A percentile compares a stretch with the other conserved stretches of the same genome.
Conservation (phyloP, 2,329 filamentous ascomycete species). For the Ascocoryne sarcoides region DNA sequence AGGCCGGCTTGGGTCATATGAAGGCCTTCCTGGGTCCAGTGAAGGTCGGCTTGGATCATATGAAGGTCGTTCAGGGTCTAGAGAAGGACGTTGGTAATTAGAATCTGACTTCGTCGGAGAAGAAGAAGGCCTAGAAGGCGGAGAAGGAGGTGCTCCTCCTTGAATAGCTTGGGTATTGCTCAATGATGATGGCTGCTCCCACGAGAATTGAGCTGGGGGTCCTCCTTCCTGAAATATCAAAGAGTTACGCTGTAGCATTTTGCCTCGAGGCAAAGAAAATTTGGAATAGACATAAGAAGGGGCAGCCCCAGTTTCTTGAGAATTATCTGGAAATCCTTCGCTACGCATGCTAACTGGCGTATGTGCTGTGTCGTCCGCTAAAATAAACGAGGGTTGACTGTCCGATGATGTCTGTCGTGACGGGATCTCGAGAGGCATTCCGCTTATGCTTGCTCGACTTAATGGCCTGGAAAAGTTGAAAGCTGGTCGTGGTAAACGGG, state of each 20-base stretch:
- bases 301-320: slow-evolving; percentile 40
- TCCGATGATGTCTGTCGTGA: slow-evolving; percentile 57
- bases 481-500: not conserved
- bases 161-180: slow-evolving; percentile 37
- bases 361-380: slow-evolving; percentile 55
- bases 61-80: too few species aligned
- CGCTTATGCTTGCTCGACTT: slow-evolving; percentile 53
- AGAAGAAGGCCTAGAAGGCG: slow-evolving; percentile 51
- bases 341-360: slow-evolving; percentile 67
- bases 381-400: slow-evolving; percentile 53
- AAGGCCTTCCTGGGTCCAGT: slow-evolving; percentile 37
- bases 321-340: slow-evolving; percentile 53
- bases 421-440: slow-evolving; percentile 35
- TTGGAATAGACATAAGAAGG: slow-evolving; percentile 82
- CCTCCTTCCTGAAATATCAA: slow-evolving; percentile 46
- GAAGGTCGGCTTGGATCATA: slow-evolving; percentile 34
- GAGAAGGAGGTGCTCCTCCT: slow-evolving; percentile 48
- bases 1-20: slow-evolving; percentile 38
- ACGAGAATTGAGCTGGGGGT: slow-evolving; percentile 47
- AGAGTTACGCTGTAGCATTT: slow-evolving; percentile 63
- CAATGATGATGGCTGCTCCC: slow-evolving; percentile 46
- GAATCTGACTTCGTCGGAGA: slow-evolving; percentile 34
- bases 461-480: not conserved
- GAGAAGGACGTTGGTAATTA: too few species aligned
- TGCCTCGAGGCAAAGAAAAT: slow-evolving; percentile 74